Conservation (phyloP, 257 asterid species). For the Cordia subcordata region DNA sequence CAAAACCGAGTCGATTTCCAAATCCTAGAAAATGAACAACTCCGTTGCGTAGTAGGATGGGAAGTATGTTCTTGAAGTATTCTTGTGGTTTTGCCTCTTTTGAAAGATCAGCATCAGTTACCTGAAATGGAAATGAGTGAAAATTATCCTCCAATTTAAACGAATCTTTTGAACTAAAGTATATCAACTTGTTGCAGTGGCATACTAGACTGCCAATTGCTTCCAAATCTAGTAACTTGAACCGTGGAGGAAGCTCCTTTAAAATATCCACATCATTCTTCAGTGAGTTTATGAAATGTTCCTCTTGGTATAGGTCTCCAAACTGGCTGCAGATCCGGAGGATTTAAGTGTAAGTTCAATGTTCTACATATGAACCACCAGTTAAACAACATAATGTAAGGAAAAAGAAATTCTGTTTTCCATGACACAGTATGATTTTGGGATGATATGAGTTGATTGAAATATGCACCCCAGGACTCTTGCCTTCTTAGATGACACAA, state of each 20-base stretch:
- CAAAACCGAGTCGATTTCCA: conserved; percentile 90
- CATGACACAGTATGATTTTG: too few relatives aligned
- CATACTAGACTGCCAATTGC: conserved; percentile 82
- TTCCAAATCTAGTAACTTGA: conserved; percentile 55
- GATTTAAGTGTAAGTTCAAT: background rate
- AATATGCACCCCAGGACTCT: too few relatives aligned
- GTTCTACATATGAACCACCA: background rate
- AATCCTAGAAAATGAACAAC: conserved; percentile 92
- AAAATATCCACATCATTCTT: conserved; percentile 60
- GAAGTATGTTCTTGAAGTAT: conserved; percentile 55
- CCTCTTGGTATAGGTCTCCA: conserved; percentile 80
- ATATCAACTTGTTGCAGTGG: conserved; percentile 11
- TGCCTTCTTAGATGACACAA: too few relatives aligned
- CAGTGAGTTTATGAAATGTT: conserved; percentile 49
- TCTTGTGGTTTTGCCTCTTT: conserved; percentile 88
- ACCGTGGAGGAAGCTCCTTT: conserved; percentile 66
- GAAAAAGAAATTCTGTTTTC: too few relatives aligned
- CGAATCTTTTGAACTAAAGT: conserved; percentile 1
- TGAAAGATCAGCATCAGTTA: conserved; percentile 84
- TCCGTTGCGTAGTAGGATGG: conserved; percentile 54
- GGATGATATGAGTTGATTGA: too few relatives aligned
- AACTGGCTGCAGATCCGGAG: conserved; percentile 61
- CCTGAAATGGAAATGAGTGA: conserved; percentile 34
- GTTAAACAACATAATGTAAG: too few relatives aligned
- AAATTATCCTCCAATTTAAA: background rate